Percentiles rank a stretch among this genome's conserved stretches.
Evolutionary conservation across 2,329 filamentous ascomycete species (phyloP).

Genomic region (Trichoderma atrobrunneum): DNA sequence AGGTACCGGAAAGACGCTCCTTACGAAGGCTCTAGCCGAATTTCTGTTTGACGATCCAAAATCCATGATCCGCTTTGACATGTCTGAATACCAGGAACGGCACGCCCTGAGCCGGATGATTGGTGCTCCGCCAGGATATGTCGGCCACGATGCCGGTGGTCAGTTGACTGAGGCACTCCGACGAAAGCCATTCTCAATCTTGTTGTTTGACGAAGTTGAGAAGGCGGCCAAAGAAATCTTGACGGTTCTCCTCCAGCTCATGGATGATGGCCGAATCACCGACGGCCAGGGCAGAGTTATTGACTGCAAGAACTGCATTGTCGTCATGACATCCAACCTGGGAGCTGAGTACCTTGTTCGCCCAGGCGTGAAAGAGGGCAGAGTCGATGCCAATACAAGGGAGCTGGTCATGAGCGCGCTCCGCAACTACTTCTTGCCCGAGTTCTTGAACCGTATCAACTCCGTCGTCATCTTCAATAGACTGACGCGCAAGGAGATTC

Average conservation of each 20-base stretch:
- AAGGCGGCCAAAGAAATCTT: conserved; percentile 98
- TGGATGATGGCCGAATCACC: conserved; percentile 98
- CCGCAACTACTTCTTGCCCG: conserved; percentile 93
- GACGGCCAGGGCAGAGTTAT: conserved; percentile 94
- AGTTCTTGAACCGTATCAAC: conserved; percentile 97
- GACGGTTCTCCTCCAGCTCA: conserved; percentile 96
- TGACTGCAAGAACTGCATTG: conserved; percentile 96
- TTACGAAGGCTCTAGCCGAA: conserved; percentile 95
- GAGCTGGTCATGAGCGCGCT: conserved; percentile 90
- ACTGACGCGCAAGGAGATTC: conserved; percentile 83
- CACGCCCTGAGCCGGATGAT: conserved; percentile 97
- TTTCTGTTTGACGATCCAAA: conserved; percentile 98
- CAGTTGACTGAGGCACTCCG: conserved; percentile 94
- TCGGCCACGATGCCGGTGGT: conserved; percentile 92
- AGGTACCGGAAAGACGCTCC: conserved; percentile 94
- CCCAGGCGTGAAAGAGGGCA: conserved; percentile 73
- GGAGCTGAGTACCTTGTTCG: conserved; percentile 91
- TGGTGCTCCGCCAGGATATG: conserved; percentile 92
- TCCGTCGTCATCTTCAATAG: conserved; percentile 98
- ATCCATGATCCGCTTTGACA: conserved; percentile 98
- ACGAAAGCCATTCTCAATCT: conserved; percentile 92
- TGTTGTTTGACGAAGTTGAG: conserved; percentile 97
- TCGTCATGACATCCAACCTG: conserved; percentile 98
- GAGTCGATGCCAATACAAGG: conserved; percentile 78
- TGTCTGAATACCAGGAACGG: conserved; percentile 99